These are phyloP conservation scores for Xerocomus nothofagi DNA, from an alignment of 1,284 basidiomycete genomes.

Conservation along the genomic window DNA sequence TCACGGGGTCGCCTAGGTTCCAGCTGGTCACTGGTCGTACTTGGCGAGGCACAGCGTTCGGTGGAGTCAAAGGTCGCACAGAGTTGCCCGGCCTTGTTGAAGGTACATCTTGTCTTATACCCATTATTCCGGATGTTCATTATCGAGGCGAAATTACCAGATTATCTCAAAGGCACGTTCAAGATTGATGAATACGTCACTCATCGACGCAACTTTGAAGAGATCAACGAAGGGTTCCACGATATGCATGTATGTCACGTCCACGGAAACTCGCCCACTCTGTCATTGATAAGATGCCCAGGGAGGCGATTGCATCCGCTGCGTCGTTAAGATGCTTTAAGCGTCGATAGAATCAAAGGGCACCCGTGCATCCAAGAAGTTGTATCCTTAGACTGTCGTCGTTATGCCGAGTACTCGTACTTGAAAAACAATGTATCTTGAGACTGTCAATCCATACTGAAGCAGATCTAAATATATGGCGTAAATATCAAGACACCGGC, in stretches of 20 bases:
- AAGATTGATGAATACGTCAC: constrained; percentile 92
- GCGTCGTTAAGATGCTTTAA: constrained; percentile 78
- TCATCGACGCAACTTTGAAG: constrained; percentile 70
- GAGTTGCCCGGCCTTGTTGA: constrained; percentile 90
- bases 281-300: constrained; percentile 32
- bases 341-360: not conserved
- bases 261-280: not conserved
- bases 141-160: constrained; percentile 35
- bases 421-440: not conserved
- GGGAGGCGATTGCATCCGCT: constrained; percentile 90
- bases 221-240: constrained; percentile 89
- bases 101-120: constrained; percentile 42
- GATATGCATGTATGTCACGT: constrained; percentile 87
- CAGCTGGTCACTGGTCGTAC: constrained; percentile 86
- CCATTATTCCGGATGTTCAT: not conserved
- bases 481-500: constrained; percentile 10
- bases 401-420: not conserved
- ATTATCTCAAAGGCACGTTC: constrained; percentile 72
- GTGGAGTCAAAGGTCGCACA: constrained; percentile 96
- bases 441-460: not conserved
- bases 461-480: not conserved
- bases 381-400: constrained; percentile 1
- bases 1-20: constrained; percentile 57
- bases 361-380: not conserved
- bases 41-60: constrained; percentile 96